Conservation (phyloP, 2,329 filamentous ascomycete species). For the Alternaria atra region DNA sequence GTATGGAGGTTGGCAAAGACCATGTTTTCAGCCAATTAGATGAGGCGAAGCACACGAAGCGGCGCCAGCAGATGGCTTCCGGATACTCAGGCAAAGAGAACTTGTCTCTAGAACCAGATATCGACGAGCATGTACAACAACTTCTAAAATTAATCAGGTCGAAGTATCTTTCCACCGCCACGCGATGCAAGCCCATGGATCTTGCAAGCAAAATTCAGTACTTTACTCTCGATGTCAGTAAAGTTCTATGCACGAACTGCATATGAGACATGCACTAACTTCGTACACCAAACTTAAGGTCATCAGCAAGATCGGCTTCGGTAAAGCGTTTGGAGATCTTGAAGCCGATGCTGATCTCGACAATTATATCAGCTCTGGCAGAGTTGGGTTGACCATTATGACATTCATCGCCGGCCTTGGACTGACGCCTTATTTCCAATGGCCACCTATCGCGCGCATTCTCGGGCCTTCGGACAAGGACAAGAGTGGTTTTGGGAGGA, state of each 20-base stretch:
- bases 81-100: constrained; percentile 65
- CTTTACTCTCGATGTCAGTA: constrained; percentile 61
- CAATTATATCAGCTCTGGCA: constrained; percentile 54
- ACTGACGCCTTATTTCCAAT: constrained; percentile 23
- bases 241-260: too few relatives aligned
- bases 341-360: constrained; percentile 58
- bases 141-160: constrained; percentile 58
- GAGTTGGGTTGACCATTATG: constrained; percentile 32
- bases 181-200: constrained; percentile 49
- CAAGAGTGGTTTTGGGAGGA: constrained; percentile 31
- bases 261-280: too few relatives aligned
- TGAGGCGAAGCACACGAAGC: constrained; percentile 54
- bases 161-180: constrained; percentile 49
- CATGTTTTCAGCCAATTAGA: constrained; percentile 62
- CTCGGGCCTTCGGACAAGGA: constrained; percentile 45
- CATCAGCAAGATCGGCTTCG: constrained; percentile 63
- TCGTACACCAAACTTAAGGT: too few relatives aligned
- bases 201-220: constrained; percentile 59
- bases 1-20: constrained; percentile 60
- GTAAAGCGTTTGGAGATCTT: constrained; percentile 60
- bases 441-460: constrained; percentile 29
- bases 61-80: constrained; percentile 58
- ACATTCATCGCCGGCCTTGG: constrained; percentile 18
- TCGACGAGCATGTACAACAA: constrained; percentile 58
- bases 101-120: constrained; percentile 56